A percentile compares a stretch with the other conserved stretches of the same genome.
These are phyloP conservation scores for Cercospora sp. DNA, from an alignment of 2,329 filamentous ascomycete species.

Conservation along the genomic window DNA sequence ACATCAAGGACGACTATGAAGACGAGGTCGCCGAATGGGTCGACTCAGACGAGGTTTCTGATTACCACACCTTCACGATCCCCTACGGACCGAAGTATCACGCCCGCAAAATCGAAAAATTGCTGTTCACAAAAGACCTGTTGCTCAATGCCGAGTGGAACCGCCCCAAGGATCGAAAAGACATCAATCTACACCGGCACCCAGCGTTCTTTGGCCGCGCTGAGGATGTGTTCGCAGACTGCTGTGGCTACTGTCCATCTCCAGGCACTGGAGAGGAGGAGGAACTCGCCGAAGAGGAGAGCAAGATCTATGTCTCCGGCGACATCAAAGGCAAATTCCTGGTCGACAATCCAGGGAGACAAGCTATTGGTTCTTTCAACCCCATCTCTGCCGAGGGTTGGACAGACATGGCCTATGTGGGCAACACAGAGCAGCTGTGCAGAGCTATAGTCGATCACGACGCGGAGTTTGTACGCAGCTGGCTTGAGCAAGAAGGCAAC, in stretches of 20 bases:
- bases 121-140: conserved; percentile 78
- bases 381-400: conserved; percentile 79
- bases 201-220: conserved; percentile 81
- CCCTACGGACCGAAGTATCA: conserved; percentile 60
- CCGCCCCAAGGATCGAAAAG: conserved; percentile 65
- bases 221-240: conserved; percentile 74
- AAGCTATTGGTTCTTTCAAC: conserved; percentile 72
- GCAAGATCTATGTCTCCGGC: conserved; percentile 74
- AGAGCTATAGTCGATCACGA: conserved; percentile 78
- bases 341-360: conserved; percentile 77
- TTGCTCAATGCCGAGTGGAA: conserved; percentile 89
- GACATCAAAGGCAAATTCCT: conserved; percentile 63
- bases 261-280: conserved; percentile 70
- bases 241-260: conserved; percentile 75
- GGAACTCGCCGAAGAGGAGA: conserved; percentile 69
- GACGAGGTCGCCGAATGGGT: conserved; percentile 85
- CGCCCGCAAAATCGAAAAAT: conserved; percentile 73
- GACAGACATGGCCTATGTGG: conserved; percentile 89
- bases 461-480: conserved; percentile 67
- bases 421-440: conserved; percentile 73
- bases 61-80: conserved; percentile 69
- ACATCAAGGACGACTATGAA: conserved; percentile 74
- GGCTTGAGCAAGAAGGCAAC: conserved; percentile 65
- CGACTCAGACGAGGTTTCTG: conserved; percentile 71
- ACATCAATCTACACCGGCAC: conserved; percentile 77